Base-by-base conservation (phyloP, 2,329 filamentous ascomycete genomes). In the Colletotrichum tanaceti region DNA sequence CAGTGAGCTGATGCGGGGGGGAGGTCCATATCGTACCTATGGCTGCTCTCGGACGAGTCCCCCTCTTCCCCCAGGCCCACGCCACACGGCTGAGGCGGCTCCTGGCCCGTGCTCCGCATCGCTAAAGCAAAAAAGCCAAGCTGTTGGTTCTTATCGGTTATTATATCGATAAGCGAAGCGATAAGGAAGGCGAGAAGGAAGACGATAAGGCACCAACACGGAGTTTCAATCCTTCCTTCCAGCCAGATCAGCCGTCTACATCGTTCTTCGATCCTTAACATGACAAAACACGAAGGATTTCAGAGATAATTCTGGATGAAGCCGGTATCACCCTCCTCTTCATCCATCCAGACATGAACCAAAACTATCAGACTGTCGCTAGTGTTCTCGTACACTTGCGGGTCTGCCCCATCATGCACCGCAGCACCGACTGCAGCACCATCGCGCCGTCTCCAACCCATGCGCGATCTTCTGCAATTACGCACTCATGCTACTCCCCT, bases 1-100 rank as follows among this genome's bases (percentile, higher is more conserved):
- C 60, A 68, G 52, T 18, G 2, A 55, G 60, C 65, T 64, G n/a
- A 20, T 65, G 52, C 50, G 59, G 60, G 50, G 43, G 59, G 60
- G n/a, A n/a, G n/a, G n/a, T n/a, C n/a, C n/a, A n/a, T n/a, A n/a
- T n/a, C n/a, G n/a, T n/a, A n/a, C n/a, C n/a, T n/a, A n/a, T n/a
- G n/a, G n/a, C n/a, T 43, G 46, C 16, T 43, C 18, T 55, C 32
- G n/a, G n/a, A n/a, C n/a, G n/a, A 32, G 43, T 5, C 18, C 18
- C 61, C 32, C 32, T 10, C 32, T 10, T 2, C 32, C 32, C 32
- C 44, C 1, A 6, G 39, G 14, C 22, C 14, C 3, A 7, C 11
- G n/a, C 28, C 28, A 28, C 43, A 32, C 20, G 28, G 43, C 18
- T 32, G 32, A 59, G 20, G 53, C 20, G 20, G 5, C 28, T n/a